Evolutionary conservation across 1,284 basidiomycete genomes (phyloP), one percentile per base, ranked within the genome.

Genomic region (Lentinula novae-zelandiae): DNA sequence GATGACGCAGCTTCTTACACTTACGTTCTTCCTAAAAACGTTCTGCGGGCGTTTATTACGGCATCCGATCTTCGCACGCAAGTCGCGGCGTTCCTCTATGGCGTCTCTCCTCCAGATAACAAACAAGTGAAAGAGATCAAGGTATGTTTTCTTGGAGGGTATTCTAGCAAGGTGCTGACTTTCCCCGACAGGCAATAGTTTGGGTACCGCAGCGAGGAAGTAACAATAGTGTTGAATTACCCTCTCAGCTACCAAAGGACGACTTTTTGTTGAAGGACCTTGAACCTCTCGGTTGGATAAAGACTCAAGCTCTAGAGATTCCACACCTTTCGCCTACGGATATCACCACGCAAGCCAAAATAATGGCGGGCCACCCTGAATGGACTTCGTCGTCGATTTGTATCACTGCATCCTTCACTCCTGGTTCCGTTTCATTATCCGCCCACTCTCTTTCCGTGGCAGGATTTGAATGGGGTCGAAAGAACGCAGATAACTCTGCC

Each of bases 111-210:
- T 5, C 84, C 93, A 0, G 96, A 99, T 76, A 98, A 98, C 81
- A 92, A 93, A 66, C 95, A 96, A 73, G 97, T 99, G 66, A 98
- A 98, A 79, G 97, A 99, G 79, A 92, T 99, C 77, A 97, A 96
- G 82, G 83, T 84, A 44, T 60, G 61, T 62, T 57, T 20, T 3
- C 13, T 12, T 46, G 15, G 39, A 36, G 39, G 62, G 49, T 33
- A 62, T 62, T 48, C 3, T 56, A 31, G 54, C 15, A 51, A 49
- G 33, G 33, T 65, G 83, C 17, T 53, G 27, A 53, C 63, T 48
- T 53, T 40, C 55, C 10, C 54, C 50, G 33, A 38, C 66, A 84
- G 81, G 95, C 95, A 20, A 82, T 99, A 51, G 95, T 87, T 9
- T 97, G 95, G 91, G 86, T 96, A 31, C 97, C 97, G 34, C 97